Evolutionary conservation across 2,329 filamentous ascomycete species (phyloP).

Genomic region (Sordariomycetes sp.): DNA sequence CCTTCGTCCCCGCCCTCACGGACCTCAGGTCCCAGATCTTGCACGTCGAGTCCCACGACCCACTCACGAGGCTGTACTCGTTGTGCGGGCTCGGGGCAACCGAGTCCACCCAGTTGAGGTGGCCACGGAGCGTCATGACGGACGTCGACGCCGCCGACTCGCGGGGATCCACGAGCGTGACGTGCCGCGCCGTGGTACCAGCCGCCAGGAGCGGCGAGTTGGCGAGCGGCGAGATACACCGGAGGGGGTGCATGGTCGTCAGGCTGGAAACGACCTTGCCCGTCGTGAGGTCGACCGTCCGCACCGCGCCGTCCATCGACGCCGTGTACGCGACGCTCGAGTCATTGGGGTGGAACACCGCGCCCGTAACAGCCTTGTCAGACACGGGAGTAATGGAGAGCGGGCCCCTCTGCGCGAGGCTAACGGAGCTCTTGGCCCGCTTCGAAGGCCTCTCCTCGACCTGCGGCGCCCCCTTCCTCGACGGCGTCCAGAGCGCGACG

Average conservation of each 20-base stretch:
- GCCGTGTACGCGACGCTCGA: slow-evolving; percentile 81
- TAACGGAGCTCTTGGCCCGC: slow-evolving; percentile 18
- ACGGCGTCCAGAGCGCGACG: slow-evolving; percentile 80
- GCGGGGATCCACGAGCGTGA: slow-evolving; percentile 87
- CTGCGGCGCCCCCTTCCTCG: slow-evolving; percentile 63
- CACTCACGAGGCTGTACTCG: slow-evolving; percentile 74
- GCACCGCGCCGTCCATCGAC: slow-evolving; percentile 81
- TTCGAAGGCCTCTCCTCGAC: slow-evolving; percentile 30
- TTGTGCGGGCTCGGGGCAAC: slow-evolving; percentile 43
- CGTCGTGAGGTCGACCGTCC: slow-evolving; percentile 84
- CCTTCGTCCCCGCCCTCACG: slow-evolving; percentile 41
- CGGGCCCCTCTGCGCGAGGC: slow-evolving; percentile 59
- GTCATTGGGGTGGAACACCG: slow-evolving; percentile 75
- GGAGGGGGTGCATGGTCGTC: slow-evolving; percentile 70
- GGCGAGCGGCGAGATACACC: slow-evolving; percentile 64
- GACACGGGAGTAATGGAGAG: slow-evolving; percentile 62
- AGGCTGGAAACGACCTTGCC: slow-evolving; percentile 65
- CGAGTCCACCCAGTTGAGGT: slow-evolving; percentile 58
- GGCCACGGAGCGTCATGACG: slow-evolving; percentile 83
- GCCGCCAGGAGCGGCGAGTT: slow-evolving; percentile 44
- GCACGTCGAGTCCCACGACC: slow-evolving; percentile 84
- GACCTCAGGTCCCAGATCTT: slow-evolving; percentile 87
- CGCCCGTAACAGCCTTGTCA: slow-evolving; percentile 61
- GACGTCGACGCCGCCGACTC: slow-evolving; percentile 62
- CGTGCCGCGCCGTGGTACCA: slow-evolving; percentile 73